phyloP scores from a whole-genome alignment of 2,329 filamentous ascomycete species.

The Pseudocercospora crystallina region DNA sequence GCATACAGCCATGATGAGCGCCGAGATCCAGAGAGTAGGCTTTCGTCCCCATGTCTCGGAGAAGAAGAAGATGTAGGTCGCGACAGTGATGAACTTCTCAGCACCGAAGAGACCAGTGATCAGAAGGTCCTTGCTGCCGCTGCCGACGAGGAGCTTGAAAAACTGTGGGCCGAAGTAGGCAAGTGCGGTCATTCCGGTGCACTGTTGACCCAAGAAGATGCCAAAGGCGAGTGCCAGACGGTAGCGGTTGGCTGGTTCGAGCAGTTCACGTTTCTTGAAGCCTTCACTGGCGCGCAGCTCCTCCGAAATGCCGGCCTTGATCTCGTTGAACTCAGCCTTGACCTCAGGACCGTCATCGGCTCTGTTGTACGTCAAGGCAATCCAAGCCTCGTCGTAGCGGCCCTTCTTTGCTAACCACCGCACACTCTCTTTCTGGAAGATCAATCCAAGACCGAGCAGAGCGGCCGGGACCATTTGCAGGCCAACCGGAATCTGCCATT shows the following conservation, averaged over 20 bases:
- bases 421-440: conserved; percentile 52
- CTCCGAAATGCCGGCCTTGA: conserved; percentile 47
- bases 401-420: conserved; percentile 53
- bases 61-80: conserved; percentile 52
- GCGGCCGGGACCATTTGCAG: conserved; percentile 53
- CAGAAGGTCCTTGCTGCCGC: conserved; percentile 47
- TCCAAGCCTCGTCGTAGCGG: conserved; percentile 48
- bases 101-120: conserved; percentile 56
- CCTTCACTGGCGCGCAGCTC: conserved; percentile 45
- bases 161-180: conserved; percentile 58
- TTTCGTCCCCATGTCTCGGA: conserved; percentile 49
- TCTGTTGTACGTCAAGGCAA: conserved; percentile 54
- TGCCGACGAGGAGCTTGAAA: conserved; percentile 53
- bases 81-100: conserved; percentile 51
- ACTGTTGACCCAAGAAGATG: conserved; percentile 55
- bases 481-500: conserved; percentile 60
- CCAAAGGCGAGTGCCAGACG: conserved; percentile 47
- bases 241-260: conserved; percentile 46
- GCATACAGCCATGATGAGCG: conserved; percentile 37
- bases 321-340: conserved; percentile 52
- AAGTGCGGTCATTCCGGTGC: conserved; percentile 55
- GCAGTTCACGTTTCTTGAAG: conserved; percentile 41
- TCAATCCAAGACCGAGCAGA: conserved; percentile 50
- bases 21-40: conserved; percentile 30
- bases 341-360: conserved; percentile 38